Conservation (phyloP, 257 asterid genomes). For the Lycium ferocissimum region DNA sequence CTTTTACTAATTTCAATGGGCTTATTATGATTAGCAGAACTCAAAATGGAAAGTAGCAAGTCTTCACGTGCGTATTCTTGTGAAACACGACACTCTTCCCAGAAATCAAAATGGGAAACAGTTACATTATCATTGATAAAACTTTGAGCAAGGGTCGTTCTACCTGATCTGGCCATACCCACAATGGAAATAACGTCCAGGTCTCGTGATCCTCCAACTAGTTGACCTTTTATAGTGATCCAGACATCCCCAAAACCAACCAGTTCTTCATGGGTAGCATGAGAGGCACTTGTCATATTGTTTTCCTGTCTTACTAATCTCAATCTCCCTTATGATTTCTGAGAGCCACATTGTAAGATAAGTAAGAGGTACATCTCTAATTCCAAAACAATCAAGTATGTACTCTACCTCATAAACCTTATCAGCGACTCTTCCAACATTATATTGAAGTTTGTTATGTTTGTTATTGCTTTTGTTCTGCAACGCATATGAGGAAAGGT, state of each 20-base stretch:
- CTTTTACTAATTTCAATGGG: not conserved
- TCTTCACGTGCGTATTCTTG: not conserved
- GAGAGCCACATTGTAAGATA: not conserved
- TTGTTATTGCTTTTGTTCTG: not conserved
- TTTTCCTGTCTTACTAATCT: not conserved
- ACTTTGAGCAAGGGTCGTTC: not conserved
- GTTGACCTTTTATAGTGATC: not conserved
- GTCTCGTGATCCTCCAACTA: not conserved
- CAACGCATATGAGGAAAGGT: not conserved
- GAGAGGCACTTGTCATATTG: no score
- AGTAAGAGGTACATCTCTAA: not conserved
- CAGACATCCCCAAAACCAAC: not conserved
- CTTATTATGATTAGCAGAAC: not conserved
- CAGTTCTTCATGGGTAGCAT: no score
- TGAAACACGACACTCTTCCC: not conserved
- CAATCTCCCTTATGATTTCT: not conserved
- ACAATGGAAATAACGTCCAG: not conserved
- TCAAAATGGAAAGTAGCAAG: not conserved
- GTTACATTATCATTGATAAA: not conserved
- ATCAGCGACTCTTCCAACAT: not conserved
- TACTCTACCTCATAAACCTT: not conserved
- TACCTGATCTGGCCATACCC: conserved; percentile 1
- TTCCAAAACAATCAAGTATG: not conserved
- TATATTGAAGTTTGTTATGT: not conserved
- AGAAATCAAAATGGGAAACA: not conserved